phyloP scores from a whole-genome alignment of 129 eudicot species.

The Tagetes erecta region DNA sequence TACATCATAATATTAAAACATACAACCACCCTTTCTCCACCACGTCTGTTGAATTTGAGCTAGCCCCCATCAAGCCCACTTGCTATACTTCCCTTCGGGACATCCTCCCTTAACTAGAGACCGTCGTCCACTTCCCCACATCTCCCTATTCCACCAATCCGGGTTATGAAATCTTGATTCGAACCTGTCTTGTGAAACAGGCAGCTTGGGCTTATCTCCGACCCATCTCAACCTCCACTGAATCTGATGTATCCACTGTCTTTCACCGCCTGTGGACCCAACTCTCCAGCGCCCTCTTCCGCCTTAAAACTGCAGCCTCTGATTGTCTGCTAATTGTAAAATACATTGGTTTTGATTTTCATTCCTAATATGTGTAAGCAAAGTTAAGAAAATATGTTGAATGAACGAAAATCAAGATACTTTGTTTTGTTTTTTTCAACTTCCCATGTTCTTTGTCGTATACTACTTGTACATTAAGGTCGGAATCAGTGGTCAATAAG shows the following conservation, averaged over 20 bases:
- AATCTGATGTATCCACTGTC: constrained; percentile 27
- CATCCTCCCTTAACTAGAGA: constrained; percentile 45
- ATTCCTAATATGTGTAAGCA: constrained; percentile 7
- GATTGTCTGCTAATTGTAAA: constrained; percentile 23
- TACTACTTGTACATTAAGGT: constrained; percentile 22
- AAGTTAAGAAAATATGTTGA: constrained; percentile 14
- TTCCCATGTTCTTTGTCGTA: background rate
- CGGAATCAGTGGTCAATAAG: background rate
- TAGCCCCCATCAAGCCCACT: constrained; percentile 39
- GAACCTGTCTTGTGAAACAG: constrained; percentile 74
- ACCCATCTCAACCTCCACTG: constrained; percentile 62
- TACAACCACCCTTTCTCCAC: constrained; percentile 26
- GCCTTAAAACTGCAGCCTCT: constrained; percentile 19
- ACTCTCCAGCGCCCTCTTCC: constrained; percentile 27
- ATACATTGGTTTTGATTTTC: background rate
- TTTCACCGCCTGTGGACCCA: constrained; percentile 47
- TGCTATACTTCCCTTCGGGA: constrained; percentile 73
- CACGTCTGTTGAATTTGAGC: constrained; percentile 40
- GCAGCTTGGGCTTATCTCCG: constrained; percentile 97
- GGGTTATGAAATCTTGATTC: constrained; percentile 56
- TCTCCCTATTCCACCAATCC: constrained; percentile 27
- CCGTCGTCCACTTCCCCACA: constrained; percentile 40
- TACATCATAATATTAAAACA: background rate
- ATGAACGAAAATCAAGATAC: constrained; percentile 25
- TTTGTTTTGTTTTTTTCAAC: background rate